Conservation (phyloP, 2,329 filamentous ascomycete genomes). For the Pezicula rhizophila region DNA sequence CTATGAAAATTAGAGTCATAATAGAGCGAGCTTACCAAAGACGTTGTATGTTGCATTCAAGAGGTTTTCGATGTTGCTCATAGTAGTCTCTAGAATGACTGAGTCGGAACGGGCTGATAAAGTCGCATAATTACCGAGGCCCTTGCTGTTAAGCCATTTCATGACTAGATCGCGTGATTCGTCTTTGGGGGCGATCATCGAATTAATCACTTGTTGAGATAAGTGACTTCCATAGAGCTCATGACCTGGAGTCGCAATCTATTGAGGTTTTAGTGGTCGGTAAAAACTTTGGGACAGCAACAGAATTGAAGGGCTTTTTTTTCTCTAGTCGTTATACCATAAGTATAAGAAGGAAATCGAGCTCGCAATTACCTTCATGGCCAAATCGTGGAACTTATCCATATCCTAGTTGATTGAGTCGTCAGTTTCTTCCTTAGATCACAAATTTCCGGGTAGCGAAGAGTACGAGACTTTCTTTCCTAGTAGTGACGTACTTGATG, state of each 20-base stretch:
- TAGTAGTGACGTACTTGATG: conserved; percentile 8
- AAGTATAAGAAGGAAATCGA: background rate
- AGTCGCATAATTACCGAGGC: conserved; percentile 36
- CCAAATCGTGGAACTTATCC: conserved; percentile 24
- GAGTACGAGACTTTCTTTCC: too few relatives aligned
- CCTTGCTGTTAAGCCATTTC: conserved; percentile 49
- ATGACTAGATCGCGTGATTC: conserved; percentile 49
- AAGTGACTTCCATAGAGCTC: conserved; percentile 49
- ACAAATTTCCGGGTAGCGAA: too few relatives aligned
- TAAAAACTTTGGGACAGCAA: background rate
- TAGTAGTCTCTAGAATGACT: conserved; percentile 39
- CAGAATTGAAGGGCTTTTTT: background rate
- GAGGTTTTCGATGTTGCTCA: conserved; percentile 45
- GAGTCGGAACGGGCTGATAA: conserved; percentile 47
- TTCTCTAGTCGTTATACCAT: background rate
- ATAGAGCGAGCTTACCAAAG: conserved; percentile 38
- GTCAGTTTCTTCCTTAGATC: too few relatives aligned
- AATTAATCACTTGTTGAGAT: conserved; percentile 42
- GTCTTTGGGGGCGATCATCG: conserved; percentile 46
- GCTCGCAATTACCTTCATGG: conserved; percentile 18
- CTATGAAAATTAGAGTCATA: conserved; percentile 42
- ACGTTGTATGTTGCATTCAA: conserved; percentile 44
- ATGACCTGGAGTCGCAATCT: conserved; percentile 38
- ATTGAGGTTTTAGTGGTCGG: conserved; percentile 1
- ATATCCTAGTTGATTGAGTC: conserved; percentile 9